Conservation (phyloP, 768 basidiomycete species). For the Amanita jacksonii region DNA sequence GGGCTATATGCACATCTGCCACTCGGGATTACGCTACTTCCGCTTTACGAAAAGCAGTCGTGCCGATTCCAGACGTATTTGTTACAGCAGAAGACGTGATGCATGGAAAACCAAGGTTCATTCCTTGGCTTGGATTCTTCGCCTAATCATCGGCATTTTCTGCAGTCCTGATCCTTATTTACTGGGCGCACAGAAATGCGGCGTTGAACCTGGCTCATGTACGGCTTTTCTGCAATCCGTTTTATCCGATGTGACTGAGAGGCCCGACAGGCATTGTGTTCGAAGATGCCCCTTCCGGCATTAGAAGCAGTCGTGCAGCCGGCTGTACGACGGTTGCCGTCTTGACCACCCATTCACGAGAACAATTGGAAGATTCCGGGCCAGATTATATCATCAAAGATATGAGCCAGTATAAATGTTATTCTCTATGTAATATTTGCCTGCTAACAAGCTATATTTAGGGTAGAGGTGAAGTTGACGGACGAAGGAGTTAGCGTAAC, state of each 20-base stretch:
- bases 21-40: conserved; percentile 66
- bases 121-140: conserved; percentile 1
- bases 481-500: conserved; percentile 2
- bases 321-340: conserved; percentile 81
- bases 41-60: conserved; percentile 55
- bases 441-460: neutral
- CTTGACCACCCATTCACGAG: conserved; percentile 68
- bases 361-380: conserved; percentile 52
- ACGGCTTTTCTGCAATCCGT: conserved; percentile 14
- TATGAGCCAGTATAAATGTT: conserved; percentile 47
- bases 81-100: conserved; percentile 79
- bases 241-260: neutral
- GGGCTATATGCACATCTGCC: conserved; percentile 87
- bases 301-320: conserved; percentile 69
- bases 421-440: neutral
- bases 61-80: conserved; percentile 65
- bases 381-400: conserved; percentile 67
- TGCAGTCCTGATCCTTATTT: conserved; percentile 77
- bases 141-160: conserved; percentile 19
- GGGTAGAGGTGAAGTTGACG: neutral
- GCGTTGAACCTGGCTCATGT: conserved; percentile 57
- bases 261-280: conserved; percentile 59
- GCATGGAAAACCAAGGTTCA: conserved; percentile 72
- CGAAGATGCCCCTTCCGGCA: conserved; percentile 85
- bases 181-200: conserved; percentile 66